phyloP scores from a whole-genome alignment of 495 filamentous ascomycete genomes.

The Penicillium egyptiacum region DNA sequence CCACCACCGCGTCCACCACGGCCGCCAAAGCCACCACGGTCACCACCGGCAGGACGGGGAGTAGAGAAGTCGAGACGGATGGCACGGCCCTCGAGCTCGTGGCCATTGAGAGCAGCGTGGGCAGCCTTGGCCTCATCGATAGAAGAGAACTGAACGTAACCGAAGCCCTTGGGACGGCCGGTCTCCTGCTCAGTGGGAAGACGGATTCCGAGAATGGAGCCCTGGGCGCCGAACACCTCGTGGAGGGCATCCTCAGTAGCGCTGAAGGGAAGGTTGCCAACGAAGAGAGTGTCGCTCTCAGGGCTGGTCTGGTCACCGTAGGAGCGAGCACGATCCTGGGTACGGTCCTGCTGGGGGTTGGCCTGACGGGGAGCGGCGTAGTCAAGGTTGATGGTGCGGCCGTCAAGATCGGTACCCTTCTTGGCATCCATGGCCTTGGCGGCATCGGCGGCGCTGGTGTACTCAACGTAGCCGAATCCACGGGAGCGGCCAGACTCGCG shows the following conservation, averaged over 20 bases:
- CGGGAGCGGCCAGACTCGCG: conserved; percentile 79
- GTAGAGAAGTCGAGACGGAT: conserved; percentile 89
- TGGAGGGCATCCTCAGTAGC: conserved; percentile 72
- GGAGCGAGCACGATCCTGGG: conserved; percentile 65
- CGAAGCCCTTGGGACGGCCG: conserved; percentile 90
- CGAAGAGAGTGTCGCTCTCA: conserved; percentile 83
- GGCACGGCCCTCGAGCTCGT: conserved; percentile 72
- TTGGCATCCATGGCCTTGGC: conserved; percentile 76
- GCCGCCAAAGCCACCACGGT: conserved; percentile 51
- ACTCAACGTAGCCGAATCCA: conserved; percentile 98
- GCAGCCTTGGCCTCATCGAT: conserved; percentile 83
- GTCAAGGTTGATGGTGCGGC: conserved; percentile 85
- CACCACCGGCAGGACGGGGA: conserved; percentile 59
- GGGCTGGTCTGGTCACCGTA: conserved; percentile 80
- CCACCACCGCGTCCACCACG: conserved; percentile 50
- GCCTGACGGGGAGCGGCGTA: conserved; percentile 69
- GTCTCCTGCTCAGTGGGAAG: conserved; percentile 88
- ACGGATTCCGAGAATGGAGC: conserved; percentile 71
- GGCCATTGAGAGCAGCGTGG: conserved; percentile 71
- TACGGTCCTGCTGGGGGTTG: conserved; percentile 55
- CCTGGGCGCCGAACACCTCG: conserved; percentile 72
- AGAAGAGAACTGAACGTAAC: conserved; percentile 81
- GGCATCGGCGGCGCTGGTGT: conserved; percentile 64
- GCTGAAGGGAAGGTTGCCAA: conserved; percentile 89
- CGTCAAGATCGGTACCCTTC: conserved; percentile 79